Base-by-base conservation (phyloP, 2,329 filamentous ascomycete species). In the Curvularia spicifera region DNA sequence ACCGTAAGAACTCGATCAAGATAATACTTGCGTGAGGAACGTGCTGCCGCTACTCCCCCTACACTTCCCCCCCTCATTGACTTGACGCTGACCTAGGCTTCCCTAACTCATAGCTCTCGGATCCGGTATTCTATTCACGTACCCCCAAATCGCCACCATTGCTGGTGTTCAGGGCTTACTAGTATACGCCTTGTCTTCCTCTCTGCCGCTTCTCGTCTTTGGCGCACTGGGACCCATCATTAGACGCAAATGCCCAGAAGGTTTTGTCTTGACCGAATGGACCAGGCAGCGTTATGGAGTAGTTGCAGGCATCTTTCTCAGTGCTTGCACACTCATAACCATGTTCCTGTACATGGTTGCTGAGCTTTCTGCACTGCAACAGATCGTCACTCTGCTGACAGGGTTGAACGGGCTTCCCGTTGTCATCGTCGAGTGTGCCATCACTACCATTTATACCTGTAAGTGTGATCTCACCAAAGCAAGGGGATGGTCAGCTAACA, bases 1-100 rank as follows among this genome's bases (percentile, higher is more conserved):
- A 95, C 91, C 91, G 91, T 93, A 83, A 90, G 81, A 88, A 94
- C 91, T 94, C 91, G 91, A 95, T 91, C 91, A 95, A 95, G 91
- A 91, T 94, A 95, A 94, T 93, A 89, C 91, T 95, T 95, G 91
- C 91, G 91, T 94, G 91, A 89, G 91, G 90, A 94, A 93, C 85
- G 91, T 94, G 91, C 90, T 93, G 91, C 91, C 91, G 90, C 90
- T 91, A 87, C 76, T 76, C 57, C 71, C 65, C 73, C 71, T 81
- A 79, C 80, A 73, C 22, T 68, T 71, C 69, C 60, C 69, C 69
- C 69, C 53, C 60, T 61, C 65, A 56, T 56, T 54, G 49, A n/a
- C 53, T 64, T 53, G 58, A 51, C 57, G 72, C 75, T 78, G 61
- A 78, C 72, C 63, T 73, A 76, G 72, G 56, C 29, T 64, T 53